Conservation (phyloP, 1,284 basidiomycete species). For the Cutaneotrichosporon cyanovorans region DNA sequence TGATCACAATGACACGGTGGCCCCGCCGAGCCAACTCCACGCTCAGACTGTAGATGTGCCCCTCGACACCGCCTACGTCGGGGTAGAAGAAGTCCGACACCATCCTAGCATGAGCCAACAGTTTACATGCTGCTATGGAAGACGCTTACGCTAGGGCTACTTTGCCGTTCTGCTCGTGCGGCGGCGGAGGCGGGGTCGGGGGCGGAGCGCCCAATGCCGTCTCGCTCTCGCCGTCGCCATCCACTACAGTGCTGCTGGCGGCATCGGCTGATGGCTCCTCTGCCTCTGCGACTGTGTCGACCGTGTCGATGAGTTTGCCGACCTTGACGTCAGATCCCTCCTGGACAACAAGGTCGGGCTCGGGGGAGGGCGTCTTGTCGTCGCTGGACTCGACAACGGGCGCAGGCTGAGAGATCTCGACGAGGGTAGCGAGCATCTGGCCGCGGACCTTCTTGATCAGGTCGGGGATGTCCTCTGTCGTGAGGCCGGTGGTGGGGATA, state of each 20-base stretch:
- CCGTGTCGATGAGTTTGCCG: neutral
- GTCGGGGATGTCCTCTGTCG: slow-evolving; percentile 44
- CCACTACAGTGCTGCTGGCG: too few species aligned
- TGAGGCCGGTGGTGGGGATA: slow-evolving; percentile 47
- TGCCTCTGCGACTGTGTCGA: slow-evolving; percentile 3
- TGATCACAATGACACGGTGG: slow-evolving; percentile 56
- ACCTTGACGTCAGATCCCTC: neutral
- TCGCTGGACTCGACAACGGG: neutral
- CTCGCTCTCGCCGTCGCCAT: too few species aligned
- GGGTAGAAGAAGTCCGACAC: slow-evolving; percentile 97
- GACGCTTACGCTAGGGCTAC: slow-evolving; percentile 28
- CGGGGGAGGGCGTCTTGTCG: neutral
- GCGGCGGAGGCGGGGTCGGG: too few species aligned
- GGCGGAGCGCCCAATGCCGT: too few species aligned
- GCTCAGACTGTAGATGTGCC: slow-evolving; percentile 87
- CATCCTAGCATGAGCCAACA: slow-evolving; percentile 52
- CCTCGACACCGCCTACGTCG: slow-evolving; percentile 90
- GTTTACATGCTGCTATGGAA: slow-evolving; percentile 5
- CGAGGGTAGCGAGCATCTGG: slow-evolving; percentile 45
- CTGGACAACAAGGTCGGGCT: neutral
- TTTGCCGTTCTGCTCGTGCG: slow-evolving; percentile 3
- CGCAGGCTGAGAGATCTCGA: slow-evolving; percentile 24
- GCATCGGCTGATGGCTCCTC: too few species aligned
- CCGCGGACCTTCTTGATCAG: slow-evolving; percentile 46
- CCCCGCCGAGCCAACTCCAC: slow-evolving; percentile 74